Conservation (phyloP, 2,329 filamentous ascomycete species). For the Aureobasidium mangrovei region DNA sequence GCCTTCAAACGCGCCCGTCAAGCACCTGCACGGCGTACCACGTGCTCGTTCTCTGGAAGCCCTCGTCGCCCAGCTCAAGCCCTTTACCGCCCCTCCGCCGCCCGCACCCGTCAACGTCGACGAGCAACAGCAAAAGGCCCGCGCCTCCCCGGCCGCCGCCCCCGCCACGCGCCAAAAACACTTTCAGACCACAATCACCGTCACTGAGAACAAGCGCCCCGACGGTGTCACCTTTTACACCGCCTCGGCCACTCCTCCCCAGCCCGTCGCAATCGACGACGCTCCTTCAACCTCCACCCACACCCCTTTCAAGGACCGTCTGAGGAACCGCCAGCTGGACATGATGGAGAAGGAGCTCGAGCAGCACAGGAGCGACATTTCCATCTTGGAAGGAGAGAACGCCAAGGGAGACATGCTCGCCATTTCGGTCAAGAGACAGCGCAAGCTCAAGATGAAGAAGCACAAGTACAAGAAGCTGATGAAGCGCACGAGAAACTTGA, state of each 20-base stretch:
- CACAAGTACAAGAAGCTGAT: constrained; percentile 99
- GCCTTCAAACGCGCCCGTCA: constrained; percentile 22
- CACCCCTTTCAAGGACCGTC: constrained; percentile 59
- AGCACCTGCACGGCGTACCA: constrained; percentile 27
- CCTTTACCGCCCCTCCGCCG: constrained; percentile 76
- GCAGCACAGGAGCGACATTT: constrained; percentile 8
- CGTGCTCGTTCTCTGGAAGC: constrained; percentile 31
- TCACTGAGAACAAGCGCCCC: constrained; percentile 45
- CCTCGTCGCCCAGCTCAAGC: constrained; percentile 46
- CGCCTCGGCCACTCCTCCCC: constrained; percentile 38
- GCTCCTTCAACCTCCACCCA: constrained; percentile 10
- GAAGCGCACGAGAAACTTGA: constrained; percentile 79
- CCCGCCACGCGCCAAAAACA: constrained; percentile 16
- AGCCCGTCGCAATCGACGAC: constrained; percentile 24
- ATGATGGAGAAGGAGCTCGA: constrained; percentile 31
- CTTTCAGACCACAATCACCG: constrained; percentile 26
- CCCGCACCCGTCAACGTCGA: constrained; percentile 48
- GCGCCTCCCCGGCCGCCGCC: constrained; percentile 14
- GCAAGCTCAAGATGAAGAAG: constrained; percentile 99
- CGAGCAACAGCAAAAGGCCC: constrained; percentile 5
- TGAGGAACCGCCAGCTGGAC: constrained; percentile 53
- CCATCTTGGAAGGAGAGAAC: constrained; percentile 33
- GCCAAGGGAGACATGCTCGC: constrained; percentile 57
- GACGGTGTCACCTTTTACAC: constrained; percentile 45
- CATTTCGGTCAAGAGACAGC: constrained; percentile 84